These are phyloP conservation scores for Trametes coccinea DNA, from an alignment of 768 basidiomycete species.

Conservation along the genomic window DNA sequence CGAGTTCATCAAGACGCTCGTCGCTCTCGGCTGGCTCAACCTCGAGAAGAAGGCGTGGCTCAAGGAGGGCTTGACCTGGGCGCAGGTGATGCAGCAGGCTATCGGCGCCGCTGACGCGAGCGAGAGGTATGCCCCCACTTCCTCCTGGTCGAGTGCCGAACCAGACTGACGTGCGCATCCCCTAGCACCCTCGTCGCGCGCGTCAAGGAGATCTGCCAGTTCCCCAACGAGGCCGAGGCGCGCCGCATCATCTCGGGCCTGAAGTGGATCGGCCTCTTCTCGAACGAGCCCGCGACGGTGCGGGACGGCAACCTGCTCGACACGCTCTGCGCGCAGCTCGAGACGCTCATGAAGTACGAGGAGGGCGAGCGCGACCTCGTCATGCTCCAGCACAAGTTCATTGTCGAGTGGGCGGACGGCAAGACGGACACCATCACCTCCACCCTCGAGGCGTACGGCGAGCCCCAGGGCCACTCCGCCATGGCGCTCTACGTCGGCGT, in stretches of 20 bases:
- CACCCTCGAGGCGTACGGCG: constrained; percentile 88
- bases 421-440: constrained; percentile 81
- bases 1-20: constrained; percentile 85
- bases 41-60: constrained; percentile 78
- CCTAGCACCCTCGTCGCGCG: constrained; percentile 70
- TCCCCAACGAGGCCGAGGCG: constrained; percentile 71
- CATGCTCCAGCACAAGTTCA: constrained; percentile 98
- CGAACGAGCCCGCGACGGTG: constrained; percentile 56
- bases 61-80: constrained; percentile 74
- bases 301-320: constrained; percentile 82
- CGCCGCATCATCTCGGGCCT: constrained; percentile 85
- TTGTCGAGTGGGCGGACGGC: constrained; percentile 88
- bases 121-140: constrained; percentile 57
- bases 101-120: constrained; percentile 64
- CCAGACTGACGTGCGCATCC: background rate
- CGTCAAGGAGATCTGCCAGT: constrained; percentile 67
- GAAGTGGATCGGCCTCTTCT: constrained; percentile 93
- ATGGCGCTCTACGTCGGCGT: constrained; percentile 93
- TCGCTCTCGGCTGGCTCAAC: constrained; percentile 86
- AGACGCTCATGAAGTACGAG: constrained; percentile 91
- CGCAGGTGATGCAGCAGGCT: constrained; percentile 75
- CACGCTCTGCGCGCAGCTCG: constrained; percentile 88
- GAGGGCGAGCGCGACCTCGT: constrained; percentile 92
- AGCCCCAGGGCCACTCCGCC: constrained; percentile 74
- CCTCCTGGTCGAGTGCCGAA: background rate